phyloP scores from a whole-genome alignment of 2,329 filamentous ascomycete species.

The Colletotrichum lindemuthianum region DNA sequence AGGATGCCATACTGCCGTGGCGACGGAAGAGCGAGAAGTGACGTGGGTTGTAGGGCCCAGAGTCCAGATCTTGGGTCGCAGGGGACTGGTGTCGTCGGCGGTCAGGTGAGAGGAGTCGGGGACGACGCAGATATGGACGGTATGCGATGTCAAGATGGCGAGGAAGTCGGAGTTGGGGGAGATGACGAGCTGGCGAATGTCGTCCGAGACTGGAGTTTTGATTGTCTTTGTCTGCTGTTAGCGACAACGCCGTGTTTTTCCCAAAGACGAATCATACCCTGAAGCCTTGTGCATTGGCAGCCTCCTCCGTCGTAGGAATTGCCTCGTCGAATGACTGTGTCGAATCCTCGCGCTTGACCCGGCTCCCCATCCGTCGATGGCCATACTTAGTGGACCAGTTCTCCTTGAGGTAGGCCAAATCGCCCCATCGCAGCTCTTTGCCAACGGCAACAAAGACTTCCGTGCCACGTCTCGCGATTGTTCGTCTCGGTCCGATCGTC shows the following conservation, averaged over 20 bases:
- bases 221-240: slow-evolving; percentile 65
- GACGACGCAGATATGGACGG: slow-evolving; percentile 86
- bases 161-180: slow-evolving; percentile 86
- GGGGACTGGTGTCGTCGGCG: slow-evolving; percentile 70
- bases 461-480: slow-evolving; percentile 82
- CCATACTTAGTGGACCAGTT: slow-evolving; percentile 47
- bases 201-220: slow-evolving; percentile 79
- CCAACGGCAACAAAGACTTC: slow-evolving; percentile 91
- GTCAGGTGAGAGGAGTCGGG: slow-evolving; percentile 83
- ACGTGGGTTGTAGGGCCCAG: slow-evolving; percentile 94
- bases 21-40: slow-evolving; percentile 82
- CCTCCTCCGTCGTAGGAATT: slow-evolving; percentile 40
- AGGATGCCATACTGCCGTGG: slow-evolving; percentile 91
- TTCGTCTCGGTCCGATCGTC: slow-evolving; percentile 64
- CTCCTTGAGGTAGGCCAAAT: slow-evolving; percentile 83
- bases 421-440: slow-evolving; percentile 91
- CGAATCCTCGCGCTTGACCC: slow-evolving; percentile 61
- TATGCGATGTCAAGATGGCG: slow-evolving; percentile 87
- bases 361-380: slow-evolving; percentile 45
- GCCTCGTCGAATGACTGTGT: slow-evolving; percentile 47
- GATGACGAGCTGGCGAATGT: slow-evolving; percentile 85
- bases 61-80: slow-evolving; percentile 88
- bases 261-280: slow-evolving; percentile 51
- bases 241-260: neutral
- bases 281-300: slow-evolving; percentile 52